These are phyloP conservation scores for Plenodomus biglobosus DNA, from an alignment of 2,329 filamentous ascomycete species.

Conservation along the genomic window DNA sequence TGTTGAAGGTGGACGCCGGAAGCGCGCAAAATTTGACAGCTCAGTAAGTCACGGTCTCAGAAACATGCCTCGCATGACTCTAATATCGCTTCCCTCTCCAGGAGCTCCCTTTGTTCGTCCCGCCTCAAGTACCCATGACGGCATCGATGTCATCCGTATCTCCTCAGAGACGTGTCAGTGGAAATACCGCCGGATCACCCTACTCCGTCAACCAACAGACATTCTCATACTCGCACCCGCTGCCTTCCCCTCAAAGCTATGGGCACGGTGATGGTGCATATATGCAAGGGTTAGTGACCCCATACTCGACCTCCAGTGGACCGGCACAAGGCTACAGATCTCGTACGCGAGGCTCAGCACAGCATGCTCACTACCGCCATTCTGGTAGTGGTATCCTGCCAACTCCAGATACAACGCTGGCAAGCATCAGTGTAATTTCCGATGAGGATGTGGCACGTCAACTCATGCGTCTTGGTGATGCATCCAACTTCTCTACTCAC, in stretches of 20 bases:
- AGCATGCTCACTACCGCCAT: constrained; percentile 46
- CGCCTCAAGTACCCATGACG: constrained; percentile 74
- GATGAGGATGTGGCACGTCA: constrained; percentile 98
- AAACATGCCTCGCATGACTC: constrained; percentile 18
- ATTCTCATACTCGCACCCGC: constrained; percentile 72
- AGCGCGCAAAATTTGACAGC: constrained; percentile 92
- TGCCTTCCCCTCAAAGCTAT: constrained; percentile 84
- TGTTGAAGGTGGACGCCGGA: constrained; percentile 91
- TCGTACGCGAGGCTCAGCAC: constrained; percentile 40
- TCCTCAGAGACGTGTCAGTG: constrained; percentile 79
- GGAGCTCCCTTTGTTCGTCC: constrained; percentile 95
- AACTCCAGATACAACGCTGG: constrained; percentile 95
- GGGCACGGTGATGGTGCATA: constrained; percentile 43
- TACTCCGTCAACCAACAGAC: constrained; percentile 78
- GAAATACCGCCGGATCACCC: constrained; percentile 69
- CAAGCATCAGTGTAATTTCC: constrained; percentile 78
- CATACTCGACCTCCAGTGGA: constrained; percentile 40
- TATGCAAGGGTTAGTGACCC: constrained; percentile 40
- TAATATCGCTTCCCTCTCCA: constrained; percentile 48
- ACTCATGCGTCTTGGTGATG: constrained; percentile 91
- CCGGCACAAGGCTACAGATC: constrained; percentile 37
- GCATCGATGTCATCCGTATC: constrained; percentile 98
- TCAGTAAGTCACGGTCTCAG: constrained; percentile 68
- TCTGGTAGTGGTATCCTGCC: constrained; percentile 65
- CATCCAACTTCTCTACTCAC: constrained; percentile 82